Evolutionary conservation across 306 rosid species (phyloP), one percentile per base, ranked within the genome.

Genomic region (Canavalia gladiata): DNA sequence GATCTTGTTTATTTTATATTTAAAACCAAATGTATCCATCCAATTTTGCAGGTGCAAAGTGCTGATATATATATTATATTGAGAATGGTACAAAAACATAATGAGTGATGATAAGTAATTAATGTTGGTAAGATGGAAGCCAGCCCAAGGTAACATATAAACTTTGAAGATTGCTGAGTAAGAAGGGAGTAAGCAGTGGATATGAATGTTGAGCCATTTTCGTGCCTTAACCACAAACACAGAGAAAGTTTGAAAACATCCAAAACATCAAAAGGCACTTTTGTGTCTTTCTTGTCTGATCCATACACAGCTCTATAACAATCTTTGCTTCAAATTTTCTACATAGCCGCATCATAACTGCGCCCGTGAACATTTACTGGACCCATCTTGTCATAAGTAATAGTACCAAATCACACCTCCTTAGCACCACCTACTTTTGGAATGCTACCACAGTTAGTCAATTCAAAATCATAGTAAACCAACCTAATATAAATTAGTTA

Each of bases 281-380:
- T 81, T 49, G 69, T 78, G 80, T 30, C 55, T 60, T 72, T 65
- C 6, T 8, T 63, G 59, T 81, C 65, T 70, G 33, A 82, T 68
- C 31, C 65, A 68, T 49, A 6, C 49, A 58, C 82, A 81, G 50
- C 77, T 50, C 52, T 12, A 43, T 58, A 63, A 69, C 65, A 1
- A 56, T 52, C 34, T 46, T 65, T 34, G 51, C 58, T 12, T 69
- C 43, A 76, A 55, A 46, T 84, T 63, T 63, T 65, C 33, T 39
- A 54, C 76, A 51, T 41, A 33, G 57, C 9, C 8, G 54, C 72
- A 62, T 54, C 64, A 29, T 60, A 18, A 79, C 39, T 76, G 51
- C 65, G 9, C 85, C 77, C 88, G 88, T 85, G 88, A 84, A 74
- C 72, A 25, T 56, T 52, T 33, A 51, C 72, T 75, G 83, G 70